Evolutionary conservation across 208 protist genomes (phyloP).

Genomic region (Phytomonas sp.): DNA sequence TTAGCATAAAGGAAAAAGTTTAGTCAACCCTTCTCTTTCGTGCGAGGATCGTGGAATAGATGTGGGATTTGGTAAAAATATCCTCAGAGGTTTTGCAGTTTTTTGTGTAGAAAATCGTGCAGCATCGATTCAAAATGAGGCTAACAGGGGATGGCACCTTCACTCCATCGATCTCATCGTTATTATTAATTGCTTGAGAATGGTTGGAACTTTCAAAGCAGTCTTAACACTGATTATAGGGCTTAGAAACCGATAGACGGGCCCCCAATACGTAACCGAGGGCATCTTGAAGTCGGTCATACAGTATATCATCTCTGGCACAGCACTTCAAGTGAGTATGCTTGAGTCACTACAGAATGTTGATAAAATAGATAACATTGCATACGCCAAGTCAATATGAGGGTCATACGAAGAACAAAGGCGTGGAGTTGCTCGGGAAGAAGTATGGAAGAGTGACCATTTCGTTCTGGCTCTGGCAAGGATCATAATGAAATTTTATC

Average conservation of each 20-base stretch:
- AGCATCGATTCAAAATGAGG: no score
- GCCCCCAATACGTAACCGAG: not conserved
- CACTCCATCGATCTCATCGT: no score
- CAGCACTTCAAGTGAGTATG: not conserved
- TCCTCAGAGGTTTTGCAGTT: no score
- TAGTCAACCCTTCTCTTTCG: not conserved
- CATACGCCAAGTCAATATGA: not conserved
- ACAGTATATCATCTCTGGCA: not conserved
- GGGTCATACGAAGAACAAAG: not conserved
- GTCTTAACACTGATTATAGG: not conserved
- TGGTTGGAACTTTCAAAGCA: not conserved
- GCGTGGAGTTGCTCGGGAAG: not conserved
- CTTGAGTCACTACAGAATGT: not conserved
- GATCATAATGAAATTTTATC: not conserved
- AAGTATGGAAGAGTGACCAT: not conserved
- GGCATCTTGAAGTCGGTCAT: not conserved
- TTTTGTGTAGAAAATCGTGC: no score
- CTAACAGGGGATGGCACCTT: no score
- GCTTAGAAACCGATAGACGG: not conserved
- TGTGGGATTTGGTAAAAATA: no score
- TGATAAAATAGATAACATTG: not conserved
- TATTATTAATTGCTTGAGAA: not conserved
- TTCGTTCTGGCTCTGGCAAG: not conserved
- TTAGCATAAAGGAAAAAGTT: conserved; percentile 8
- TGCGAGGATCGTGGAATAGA: no score